Percentiles rank a stretch among this genome's conserved stretches.
phyloP scores from a whole-genome alignment of 441 rosid genomes.

The Dalechampia spathulata region DNA sequence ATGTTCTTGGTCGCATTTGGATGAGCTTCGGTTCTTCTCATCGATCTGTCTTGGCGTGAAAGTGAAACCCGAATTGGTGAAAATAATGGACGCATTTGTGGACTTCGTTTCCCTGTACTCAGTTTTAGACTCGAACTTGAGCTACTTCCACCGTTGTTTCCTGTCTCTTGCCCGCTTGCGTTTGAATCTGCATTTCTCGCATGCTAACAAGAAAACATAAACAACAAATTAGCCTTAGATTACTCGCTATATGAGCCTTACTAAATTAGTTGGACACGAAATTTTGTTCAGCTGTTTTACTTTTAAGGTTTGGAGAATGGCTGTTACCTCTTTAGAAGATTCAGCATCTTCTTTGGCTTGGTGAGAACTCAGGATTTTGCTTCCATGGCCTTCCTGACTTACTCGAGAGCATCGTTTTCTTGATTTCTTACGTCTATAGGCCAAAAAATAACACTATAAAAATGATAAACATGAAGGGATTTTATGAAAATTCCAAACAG shows the following conservation, averaged over 20 bases:
- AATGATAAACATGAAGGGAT: neutral
- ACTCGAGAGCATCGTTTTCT: constrained; percentile 24
- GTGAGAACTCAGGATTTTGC: constrained; percentile 9
- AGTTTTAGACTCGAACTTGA: constrained; percentile 18
- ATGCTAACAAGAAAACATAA: constrained; percentile 10
- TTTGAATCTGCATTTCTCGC: constrained; percentile 27
- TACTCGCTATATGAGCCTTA: too few species aligned
- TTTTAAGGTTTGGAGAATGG: too few species aligned
- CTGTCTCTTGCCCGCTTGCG: constrained; percentile 21
- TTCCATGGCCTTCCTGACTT: constrained; percentile 17
- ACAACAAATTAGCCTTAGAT: too few species aligned
- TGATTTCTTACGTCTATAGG: constrained; percentile 24
- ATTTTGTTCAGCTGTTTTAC: too few species aligned
- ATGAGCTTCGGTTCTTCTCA: constrained; percentile 41
- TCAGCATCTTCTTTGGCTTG: constrained; percentile 25
- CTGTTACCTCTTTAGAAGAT: constrained; percentile 39
- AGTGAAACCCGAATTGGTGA: constrained; percentile 28
- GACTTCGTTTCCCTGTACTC: constrained; percentile 7
- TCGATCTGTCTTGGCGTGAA: constrained; percentile 7
- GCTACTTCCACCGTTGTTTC: constrained; percentile 29
- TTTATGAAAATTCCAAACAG: too few species aligned
- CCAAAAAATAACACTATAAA: constrained; percentile 2
- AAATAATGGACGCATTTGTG: constrained; percentile 17
- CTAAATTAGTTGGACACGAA: too few species aligned
- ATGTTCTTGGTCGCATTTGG: constrained; percentile 52